These are phyloP conservation scores for Trichoderma oligosporum DNA, from an alignment of 2,329 filamentous ascomycete genomes.

Conservation along the genomic window DNA sequence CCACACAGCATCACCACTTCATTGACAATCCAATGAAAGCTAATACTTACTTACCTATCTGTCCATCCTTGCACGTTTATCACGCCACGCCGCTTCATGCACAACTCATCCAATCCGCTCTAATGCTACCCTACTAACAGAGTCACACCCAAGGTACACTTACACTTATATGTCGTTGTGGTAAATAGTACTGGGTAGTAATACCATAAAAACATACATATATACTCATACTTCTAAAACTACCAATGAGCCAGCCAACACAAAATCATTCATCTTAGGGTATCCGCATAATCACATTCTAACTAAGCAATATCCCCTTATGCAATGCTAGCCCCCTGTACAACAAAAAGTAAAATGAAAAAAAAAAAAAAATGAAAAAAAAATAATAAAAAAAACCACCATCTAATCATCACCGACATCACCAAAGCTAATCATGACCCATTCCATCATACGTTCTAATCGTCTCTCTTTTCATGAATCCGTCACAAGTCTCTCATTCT, in stretches of 20 bases:
- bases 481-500: conserved; percentile 85
- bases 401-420: not conserved
- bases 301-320: conserved; percentile 2
- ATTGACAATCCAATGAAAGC: too few species aligned
- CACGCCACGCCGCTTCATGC: not conserved
- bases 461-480: conserved; percentile 39
- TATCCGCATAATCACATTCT: conserved; percentile 6
- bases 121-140: too few species aligned
- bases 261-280: not conserved
- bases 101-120: not conserved
- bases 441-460: conserved; percentile 1
- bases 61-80: not conserved
- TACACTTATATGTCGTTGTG: too few species aligned
- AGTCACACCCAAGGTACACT: too few species aligned
- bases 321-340: not conserved
- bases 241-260: not conserved
- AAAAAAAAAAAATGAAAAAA: too few species aligned
- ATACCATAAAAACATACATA: not conserved
- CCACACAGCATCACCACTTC: too few species aligned
- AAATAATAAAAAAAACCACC: not conserved
- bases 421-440: not conserved
- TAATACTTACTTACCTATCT: too few species aligned
- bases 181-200: too few species aligned
- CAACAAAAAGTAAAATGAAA: too few species aligned
- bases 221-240: conserved; percentile 6